Evolutionary conservation across 805 yeast genomes (phyloP).

Genomic region (Wickerhamiella spandovensis): DNA sequence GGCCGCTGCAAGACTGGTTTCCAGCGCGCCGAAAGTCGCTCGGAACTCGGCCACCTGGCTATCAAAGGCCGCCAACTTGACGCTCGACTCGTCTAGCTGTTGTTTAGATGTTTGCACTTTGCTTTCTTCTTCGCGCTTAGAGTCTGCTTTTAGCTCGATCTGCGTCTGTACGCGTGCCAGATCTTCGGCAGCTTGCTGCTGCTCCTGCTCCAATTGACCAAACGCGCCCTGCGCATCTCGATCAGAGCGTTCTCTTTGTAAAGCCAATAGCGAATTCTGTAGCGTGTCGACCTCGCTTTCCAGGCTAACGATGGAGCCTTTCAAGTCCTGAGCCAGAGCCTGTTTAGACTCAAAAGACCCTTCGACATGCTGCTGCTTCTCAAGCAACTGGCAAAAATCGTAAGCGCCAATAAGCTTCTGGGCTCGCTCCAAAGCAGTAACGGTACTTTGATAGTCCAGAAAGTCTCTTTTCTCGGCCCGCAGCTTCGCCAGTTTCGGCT

Average conservation of each 20-base stretch:
- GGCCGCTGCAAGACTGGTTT: not conserved
- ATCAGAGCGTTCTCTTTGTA: constrained; percentile 40
- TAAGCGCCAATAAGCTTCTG: constrained; percentile 65
- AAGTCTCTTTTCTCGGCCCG: constrained; percentile 71
- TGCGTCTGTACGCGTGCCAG: constrained; percentile 4
- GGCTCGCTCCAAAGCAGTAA: constrained; percentile 63
- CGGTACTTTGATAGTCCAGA: constrained; percentile 75
- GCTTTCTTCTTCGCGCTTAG: not conserved
- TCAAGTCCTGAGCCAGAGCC: not conserved
- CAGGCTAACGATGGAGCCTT: constrained; percentile 21
- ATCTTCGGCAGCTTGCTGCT: not conserved
- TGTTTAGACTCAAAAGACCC: not conserved
- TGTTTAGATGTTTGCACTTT: constrained; percentile 9
- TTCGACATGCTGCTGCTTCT: not conserved
- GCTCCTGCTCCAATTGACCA: not conserved
- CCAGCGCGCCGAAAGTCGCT: constrained; percentile 2
- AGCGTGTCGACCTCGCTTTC: constrained; percentile 46
- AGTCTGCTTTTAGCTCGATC: not conserved
- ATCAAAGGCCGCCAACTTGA: constrained; percentile 17
- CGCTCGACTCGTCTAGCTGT: constrained; percentile 28
- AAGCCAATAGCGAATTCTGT: constrained; percentile 40
- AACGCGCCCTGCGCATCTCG: not conserved
- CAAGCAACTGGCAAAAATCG: constrained; percentile 37
- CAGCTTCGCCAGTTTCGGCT: constrained; percentile 74
- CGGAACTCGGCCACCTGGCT: constrained; percentile 1